Percentiles rank a stretch among this genome's conserved stretches.
These are phyloP conservation scores for Phalaenopsis equestris DNA, from an alignment of 106 monocot species.

Conservation along the genomic window DNA sequence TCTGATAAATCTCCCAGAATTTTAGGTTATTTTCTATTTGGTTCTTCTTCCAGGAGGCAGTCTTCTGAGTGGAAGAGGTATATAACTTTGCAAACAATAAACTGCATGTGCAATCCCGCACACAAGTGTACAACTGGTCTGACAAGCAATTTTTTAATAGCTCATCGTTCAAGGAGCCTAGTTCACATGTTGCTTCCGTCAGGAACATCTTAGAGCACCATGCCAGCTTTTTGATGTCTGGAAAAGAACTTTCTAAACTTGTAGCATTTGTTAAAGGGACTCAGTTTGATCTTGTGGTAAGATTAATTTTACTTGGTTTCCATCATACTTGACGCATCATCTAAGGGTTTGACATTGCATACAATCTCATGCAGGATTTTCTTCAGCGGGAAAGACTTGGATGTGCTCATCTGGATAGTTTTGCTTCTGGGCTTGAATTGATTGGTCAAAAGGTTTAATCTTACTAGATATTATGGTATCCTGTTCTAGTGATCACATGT, in stretches of 20 bases:
- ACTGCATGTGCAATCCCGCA: background rate
- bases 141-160: slow-evolving; percentile 27
- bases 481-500: background rate
- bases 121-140: background rate
- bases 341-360: slow-evolving; percentile 4
- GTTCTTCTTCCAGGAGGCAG: slow-evolving; percentile 55
- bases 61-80: slow-evolving; percentile 82
- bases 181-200: slow-evolving; percentile 87
- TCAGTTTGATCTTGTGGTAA: slow-evolving; percentile 99
- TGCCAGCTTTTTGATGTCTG: slow-evolving; percentile 95
- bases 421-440: slow-evolving; percentile 92
- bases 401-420: slow-evolving; percentile 87
- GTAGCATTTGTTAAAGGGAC: slow-evolving; percentile 99
- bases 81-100: background rate
- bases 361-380: slow-evolving; percentile 60
- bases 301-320: slow-evolving; percentile 9
- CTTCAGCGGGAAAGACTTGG: slow-evolving; percentile 88
- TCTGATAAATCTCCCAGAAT: slow-evolving; percentile 87
- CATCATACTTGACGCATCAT: background rate
- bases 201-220: slow-evolving; percentile 95
- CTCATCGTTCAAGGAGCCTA: slow-evolving; percentile 77
- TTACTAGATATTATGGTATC: slow-evolving; percentile 3
- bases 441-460: slow-evolving; percentile 86
- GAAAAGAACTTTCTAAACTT: slow-evolving; percentile 97
- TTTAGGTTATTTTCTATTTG: slow-evolving; percentile 82